phyloP scores from a whole-genome alignment of 177 flowering plant species.

The Vitis hybrid region DNA sequence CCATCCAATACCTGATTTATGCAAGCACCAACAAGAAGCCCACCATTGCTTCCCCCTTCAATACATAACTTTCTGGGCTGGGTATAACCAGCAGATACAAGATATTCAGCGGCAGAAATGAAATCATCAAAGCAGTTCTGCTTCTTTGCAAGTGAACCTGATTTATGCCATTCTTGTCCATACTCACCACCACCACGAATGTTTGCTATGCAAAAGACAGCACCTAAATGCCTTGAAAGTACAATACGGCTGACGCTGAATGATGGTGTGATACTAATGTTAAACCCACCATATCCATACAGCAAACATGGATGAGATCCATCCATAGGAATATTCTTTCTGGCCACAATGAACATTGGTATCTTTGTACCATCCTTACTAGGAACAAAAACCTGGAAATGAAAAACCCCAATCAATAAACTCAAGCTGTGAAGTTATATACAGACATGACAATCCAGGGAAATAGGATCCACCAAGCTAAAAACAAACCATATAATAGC shows the following conservation, averaged over 20 bases:
- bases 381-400: constrained; percentile 74
- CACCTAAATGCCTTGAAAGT: constrained; percentile 69
- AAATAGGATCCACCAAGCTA: neutral
- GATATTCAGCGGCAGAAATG: constrained; percentile 84
- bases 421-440: neutral
- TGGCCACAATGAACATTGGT: constrained; percentile 86
- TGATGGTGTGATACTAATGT: constrained; percentile 80
- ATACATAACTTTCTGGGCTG: constrained; percentile 77
- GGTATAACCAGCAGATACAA: constrained; percentile 89
- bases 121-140: constrained; percentile 99
- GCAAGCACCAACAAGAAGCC: constrained; percentile 93
- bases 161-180: constrained; percentile 99
- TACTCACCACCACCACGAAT: constrained; percentile 99
- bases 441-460: neutral
- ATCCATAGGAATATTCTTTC: constrained; percentile 68
- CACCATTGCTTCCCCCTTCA: constrained; percentile 99
- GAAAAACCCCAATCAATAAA: constrained; percentile 1
- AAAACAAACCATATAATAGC: too few species aligned
- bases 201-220: constrained; percentile 82
- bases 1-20: constrained; percentile 71
- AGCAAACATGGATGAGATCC: constrained; percentile 90
- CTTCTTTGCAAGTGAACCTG: constrained; percentile 83
- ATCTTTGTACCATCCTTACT: constrained; percentile 91
- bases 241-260: constrained; percentile 74
- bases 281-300: constrained; percentile 97